Base-by-base conservation (phyloP, 2,329 filamentous ascomycete genomes). In the Akanthomyces dipterigenus region DNA sequence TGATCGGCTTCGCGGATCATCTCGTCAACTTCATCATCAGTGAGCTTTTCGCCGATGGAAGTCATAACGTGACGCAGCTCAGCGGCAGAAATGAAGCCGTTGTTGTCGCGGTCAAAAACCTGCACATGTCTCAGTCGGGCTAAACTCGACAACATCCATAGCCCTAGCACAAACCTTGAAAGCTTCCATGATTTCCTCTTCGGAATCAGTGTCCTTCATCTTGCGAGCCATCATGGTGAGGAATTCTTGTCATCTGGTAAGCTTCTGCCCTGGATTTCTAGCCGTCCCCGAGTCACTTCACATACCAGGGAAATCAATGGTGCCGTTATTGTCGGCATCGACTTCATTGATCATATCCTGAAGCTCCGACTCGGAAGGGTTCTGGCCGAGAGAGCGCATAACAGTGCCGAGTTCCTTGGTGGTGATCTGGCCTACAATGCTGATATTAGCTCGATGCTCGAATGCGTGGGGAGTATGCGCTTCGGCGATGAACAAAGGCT, bases 271-370 rank as follows among this genome's bases (percentile, higher is more conserved):
- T 3, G 3, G 14, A 14, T n/a, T n/a, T n/a, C n/a, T 26, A 40
- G 12, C 38, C 56, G 14, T 24, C 45, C 9, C 16, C 16, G 20
- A 50, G 38, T n/a, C 43, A 48, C 34, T 53, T 49, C 28, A 70
- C 84, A 69, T 84, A 93, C 90, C 90, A 72, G 90, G 90, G 76
- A 95, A 95, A 75, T 95, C 90, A 72, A 95, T 95, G 68, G 90
- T 95, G 77, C 90, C 90, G 73, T 93, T 95, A 84, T 93, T 95
- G 80, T 95, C 90, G 70, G 90, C 90, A 71, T 95, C 90, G 66
- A 95, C 90, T 80, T 95, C 90, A 78, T 95, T 93, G 80, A 95
- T 95, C 90, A 95, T 95, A 73, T 95, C 90, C 79, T 95, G 90
- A 67, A 95, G 81, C 78, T 95, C 90, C 64, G 90, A 92, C 80